Evolutionary conservation across 2,329 filamentous ascomycete species (phyloP), one percentile per base, ranked within the genome.

Genomic region (Sporothrix sp.): DNA sequence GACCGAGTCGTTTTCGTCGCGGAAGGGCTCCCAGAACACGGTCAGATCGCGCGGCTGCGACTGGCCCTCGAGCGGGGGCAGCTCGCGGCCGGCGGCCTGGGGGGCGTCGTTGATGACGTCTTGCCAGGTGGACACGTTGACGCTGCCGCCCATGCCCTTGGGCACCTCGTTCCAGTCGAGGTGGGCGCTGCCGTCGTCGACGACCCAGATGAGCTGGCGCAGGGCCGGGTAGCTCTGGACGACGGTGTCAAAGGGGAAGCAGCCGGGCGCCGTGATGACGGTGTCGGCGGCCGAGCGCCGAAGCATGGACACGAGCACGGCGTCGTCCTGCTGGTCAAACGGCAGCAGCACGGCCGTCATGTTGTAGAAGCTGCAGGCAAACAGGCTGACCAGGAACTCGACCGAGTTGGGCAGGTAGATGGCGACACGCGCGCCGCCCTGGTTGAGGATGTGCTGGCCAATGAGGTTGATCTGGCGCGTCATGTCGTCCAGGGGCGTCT

Each of bases 91-190:
- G 33, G 77, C 73, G 49, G 70, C 71, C 25, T 71, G 68, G 16
- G 81, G 81, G 57, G 76, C 74, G 55, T 93, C 85, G 57, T 84
- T 79, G 23, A 96, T 71, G 48, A 97, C 77, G 53, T 96, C 87
- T 61, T 95, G 87, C 90, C 91, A 98, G 13, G 91, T 93, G n/a
- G 82, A 79, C 14, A 96, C 85, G 51, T 85, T 85, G 54, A 95
- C 74, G 55, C 76, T 81, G 52, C 84, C 79, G 14, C 84, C 84
- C 51, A 84, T 82, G 47, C 85, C 84, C 61, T 84, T 78, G 10
- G 90, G 89, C 2, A 90, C 79, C 63, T 91, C 87, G 59, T 87
- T 90, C 90, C 91, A 98, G 67, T 95, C 90, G 76, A 98, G 85
- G 63, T 97, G 91, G 59, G 81, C 80, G 70, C 83, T 96, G 37